Base-by-base conservation (phyloP, 1,284 basidiomycete species). In the Rhodotorula sp. region DNA sequence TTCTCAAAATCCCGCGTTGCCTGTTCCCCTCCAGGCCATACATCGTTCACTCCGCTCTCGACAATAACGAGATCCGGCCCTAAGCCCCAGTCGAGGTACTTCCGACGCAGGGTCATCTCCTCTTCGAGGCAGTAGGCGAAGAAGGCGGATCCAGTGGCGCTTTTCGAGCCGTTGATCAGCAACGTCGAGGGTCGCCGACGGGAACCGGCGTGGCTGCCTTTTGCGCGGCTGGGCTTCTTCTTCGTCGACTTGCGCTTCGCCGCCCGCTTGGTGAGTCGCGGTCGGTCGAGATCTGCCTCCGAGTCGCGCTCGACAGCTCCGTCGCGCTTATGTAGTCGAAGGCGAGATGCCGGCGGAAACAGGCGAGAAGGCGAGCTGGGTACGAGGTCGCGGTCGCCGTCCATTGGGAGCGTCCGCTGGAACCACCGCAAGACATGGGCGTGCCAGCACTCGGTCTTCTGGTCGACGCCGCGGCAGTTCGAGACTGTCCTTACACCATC, bases 21-120 rank as follows among this genome's bases (percentile, higher is more conserved):
- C 40, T 51, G 51, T 48, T 73, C 72, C 20, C 58, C 59, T 9
- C 58, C 61, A 1, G 69, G 68, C 57, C 66, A 71, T 18, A 75
- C 74, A 47, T 75, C 74, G 68, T 75, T 75, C 52, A 75, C 68
- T 15, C 74, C 74, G 24, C 65, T 66, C 52, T 75, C 74, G 56
- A 75, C 60, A 31, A 75, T 46, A 58, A 75, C 40, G 31, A 75
- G 65, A 46, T 75, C 74, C n/a, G 74, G 74, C 6, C 74, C 74
- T 10, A 60, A 37, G 22, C 69, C 69, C 67, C 68, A 68, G 31
- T 65, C 62, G 50, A 60, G 31, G 55, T 70, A 58, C 62, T 71
- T 71, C 18, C 68, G 59, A 9, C 74, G 67, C 1, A 67, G 34
- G 15, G 54, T 53, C 68, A 73, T 68, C 58, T 75, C 72, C 30